Conservation (phyloP, 2,329 filamentous ascomycete species). For the Raffaelea ambrosiae region DNA sequence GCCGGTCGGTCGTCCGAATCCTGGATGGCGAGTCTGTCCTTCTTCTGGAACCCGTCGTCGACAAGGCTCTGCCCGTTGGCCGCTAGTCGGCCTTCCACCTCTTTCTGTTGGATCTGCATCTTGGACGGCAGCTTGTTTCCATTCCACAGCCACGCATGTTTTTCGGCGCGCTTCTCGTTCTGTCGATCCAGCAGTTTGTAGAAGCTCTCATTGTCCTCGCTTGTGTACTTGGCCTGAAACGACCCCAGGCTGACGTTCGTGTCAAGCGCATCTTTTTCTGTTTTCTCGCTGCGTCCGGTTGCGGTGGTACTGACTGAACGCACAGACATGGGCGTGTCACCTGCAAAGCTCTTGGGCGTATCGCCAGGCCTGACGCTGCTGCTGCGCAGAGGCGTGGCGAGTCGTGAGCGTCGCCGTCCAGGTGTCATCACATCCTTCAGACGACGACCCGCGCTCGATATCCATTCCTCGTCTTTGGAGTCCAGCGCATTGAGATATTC, state of each 20-base stretch:
- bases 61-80: slow-evolving; percentile 26
- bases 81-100: slow-evolving; percentile 47
- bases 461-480: slow-evolving; percentile 79
- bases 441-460: slow-evolving; percentile 65
- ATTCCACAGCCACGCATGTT: slow-evolving; percentile 81
- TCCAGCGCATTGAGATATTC: slow-evolving; percentile 90
- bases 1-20: slow-evolving; percentile 60
- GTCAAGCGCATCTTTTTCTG: slow-evolving; percentile 45
- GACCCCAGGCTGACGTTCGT: slow-evolving; percentile 71
- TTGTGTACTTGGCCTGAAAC: slow-evolving; percentile 91
- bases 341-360: slow-evolving; percentile 60
- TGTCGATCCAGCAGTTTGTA: slow-evolving; percentile 86
- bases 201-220: slow-evolving; percentile 96
- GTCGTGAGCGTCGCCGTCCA: slow-evolving; percentile 25
- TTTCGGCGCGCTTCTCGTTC: slow-evolving; percentile 74
- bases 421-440: slow-evolving; percentile 77
- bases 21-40: slow-evolving; percentile 53
- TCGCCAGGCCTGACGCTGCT: slow-evolving; percentile 12
- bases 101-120: slow-evolving; percentile 61
- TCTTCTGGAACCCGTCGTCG: slow-evolving; percentile 47
- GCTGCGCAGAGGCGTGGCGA: background rate
- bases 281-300: background rate
- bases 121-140: slow-evolving; percentile 83
- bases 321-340: slow-evolving; percentile 65
- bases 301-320: slow-evolving; percentile 1